Percentiles rank a stretch among this genome's conserved stretches.
phyloP scores from a whole-genome alignment of 352 stramenopile genomes.

The Phytophthora vignae region DNA sequence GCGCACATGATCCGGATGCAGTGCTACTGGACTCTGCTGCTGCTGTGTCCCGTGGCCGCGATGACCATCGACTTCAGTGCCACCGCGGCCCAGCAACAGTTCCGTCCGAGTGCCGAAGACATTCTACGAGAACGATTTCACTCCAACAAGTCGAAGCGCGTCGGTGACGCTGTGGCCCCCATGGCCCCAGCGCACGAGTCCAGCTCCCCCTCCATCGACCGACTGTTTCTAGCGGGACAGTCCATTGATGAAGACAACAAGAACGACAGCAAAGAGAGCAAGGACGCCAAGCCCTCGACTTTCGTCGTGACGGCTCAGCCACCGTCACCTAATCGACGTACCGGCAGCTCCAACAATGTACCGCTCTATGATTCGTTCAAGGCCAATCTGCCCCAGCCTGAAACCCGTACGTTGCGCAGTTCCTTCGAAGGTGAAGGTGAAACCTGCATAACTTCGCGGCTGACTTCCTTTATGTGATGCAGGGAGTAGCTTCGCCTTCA shows the following conservation, averaged over 20 bases:
- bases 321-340: slow-evolving; percentile 15
- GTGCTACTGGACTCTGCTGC: slow-evolving; percentile 66
- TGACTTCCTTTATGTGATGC: slow-evolving; percentile 14
- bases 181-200: slow-evolving; percentile 12
- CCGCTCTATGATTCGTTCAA: slow-evolving; percentile 34
- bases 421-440: not conserved
- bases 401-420: slow-evolving; percentile 30
- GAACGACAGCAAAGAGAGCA: slow-evolving; percentile 15
- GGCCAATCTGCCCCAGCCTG: slow-evolving; percentile 9
- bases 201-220: slow-evolving; percentile 22
- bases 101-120: slow-evolving; percentile 59
- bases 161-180: slow-evolving; percentile 24
- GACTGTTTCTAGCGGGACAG: slow-evolving; percentile 35
- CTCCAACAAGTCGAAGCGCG: slow-evolving; percentile 25
- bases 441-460: not conserved
- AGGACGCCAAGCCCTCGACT: slow-evolving; percentile 9
- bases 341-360: slow-evolving; percentile 31
- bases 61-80: slow-evolving; percentile 55
- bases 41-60: slow-evolving; percentile 56
- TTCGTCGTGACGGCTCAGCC: slow-evolving; percentile 29
- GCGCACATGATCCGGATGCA: slow-evolving; percentile 46
- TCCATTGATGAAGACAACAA: slow-evolving; percentile 28
- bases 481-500: slow-evolving; percentile 49
- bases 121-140: slow-evolving; percentile 67
- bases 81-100: slow-evolving; percentile 53